Evolutionary conservation across 371 early-diverging fungal genomes (phyloP).

Genomic region (Syncephalastrum racemosum): DNA sequence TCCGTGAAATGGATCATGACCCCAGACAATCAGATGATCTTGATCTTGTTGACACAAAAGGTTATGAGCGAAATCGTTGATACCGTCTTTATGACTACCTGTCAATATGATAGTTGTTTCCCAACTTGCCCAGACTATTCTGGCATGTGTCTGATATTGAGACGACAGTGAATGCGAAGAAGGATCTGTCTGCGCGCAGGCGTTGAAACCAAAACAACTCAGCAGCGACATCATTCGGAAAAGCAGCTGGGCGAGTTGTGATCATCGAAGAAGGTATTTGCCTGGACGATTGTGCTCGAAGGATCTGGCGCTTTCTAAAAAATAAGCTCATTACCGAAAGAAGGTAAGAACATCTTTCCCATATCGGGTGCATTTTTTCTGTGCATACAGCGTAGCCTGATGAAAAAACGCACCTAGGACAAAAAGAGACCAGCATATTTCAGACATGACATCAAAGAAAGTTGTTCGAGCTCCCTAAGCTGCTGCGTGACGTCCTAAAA

Average conservation of each 20-base stretch:
- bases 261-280: background rate
- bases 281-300: constrained; percentile 1
- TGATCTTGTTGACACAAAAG: no score
- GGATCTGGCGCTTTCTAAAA: background rate
- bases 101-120: constrained; percentile 28
- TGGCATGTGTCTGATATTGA: constrained; percentile 1
- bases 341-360: no score
- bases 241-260: no score
- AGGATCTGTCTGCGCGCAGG: constrained; percentile 25
- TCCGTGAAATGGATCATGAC: constrained; percentile 20
- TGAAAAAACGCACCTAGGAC: no score
- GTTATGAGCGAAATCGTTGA: background rate
- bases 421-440: no score
- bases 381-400: no score
- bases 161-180: background rate
- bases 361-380: no score
- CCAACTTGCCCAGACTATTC: constrained; percentile 30
- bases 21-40: constrained; percentile 14
- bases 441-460: no score
- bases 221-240: constrained; percentile 10
- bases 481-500: no score
- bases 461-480: no score
- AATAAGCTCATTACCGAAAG: no score
- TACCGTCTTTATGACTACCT: constrained; percentile 16
- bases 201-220: constrained; percentile 37